Base-by-base conservation (phyloP, 2,329 filamentous ascomycete genomes). In the Rutstroemia sp. region DNA sequence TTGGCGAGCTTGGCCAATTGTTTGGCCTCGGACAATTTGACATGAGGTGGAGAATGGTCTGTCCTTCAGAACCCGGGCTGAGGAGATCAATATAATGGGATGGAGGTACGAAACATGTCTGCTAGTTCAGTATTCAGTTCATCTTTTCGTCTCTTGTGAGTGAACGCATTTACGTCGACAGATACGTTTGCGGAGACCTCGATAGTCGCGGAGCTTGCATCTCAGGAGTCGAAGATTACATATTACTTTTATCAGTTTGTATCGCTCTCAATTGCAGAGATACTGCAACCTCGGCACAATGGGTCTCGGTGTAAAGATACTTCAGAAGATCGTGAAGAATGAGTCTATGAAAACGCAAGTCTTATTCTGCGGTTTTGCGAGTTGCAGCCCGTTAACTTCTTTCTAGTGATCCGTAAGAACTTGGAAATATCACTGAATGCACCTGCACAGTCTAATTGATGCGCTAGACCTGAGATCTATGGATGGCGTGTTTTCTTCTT, bases 401-500 rank as follows among this genome's bases (percentile, higher is more conserved):
- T 30, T 30, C 27, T 10, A 56, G 54, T 54, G 48, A 60, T 30
- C 54, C 27, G 37, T 54, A 34, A 54, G 52, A 16, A 42, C 39
- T 1, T 23, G 27, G 9, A 8, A 30, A 8, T 9, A 12, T 6
- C 27, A 30, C 27, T 30, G 27, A 7, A 30, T 9, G 27, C 27
- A 30, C 7, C 9, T 9, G 8, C 19, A n/a, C 5, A 44, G 14
- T 30, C 27, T 30, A 30, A 30, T 30, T 30, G 27, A 30, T 30
- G 9, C 27, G 5, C 38, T 12, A 66, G 65, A 17, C 58, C 59
- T 7, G 62, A 67, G 57, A 66, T 67, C 39, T 65, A 67, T 56
- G 63, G 83, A 65, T 88, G 84, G 84, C 78, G 84, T 56, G 82
- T 77, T 77, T 67, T 74, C 87, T 62, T 83, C 82, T 49, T 82